Percentiles rank a stretch among this genome's conserved stretches.
These are phyloP conservation scores for Phanerochaete carnosa DNA, from an alignment of 768 basidiomycete genomes.

Conservation along the genomic window DNA sequence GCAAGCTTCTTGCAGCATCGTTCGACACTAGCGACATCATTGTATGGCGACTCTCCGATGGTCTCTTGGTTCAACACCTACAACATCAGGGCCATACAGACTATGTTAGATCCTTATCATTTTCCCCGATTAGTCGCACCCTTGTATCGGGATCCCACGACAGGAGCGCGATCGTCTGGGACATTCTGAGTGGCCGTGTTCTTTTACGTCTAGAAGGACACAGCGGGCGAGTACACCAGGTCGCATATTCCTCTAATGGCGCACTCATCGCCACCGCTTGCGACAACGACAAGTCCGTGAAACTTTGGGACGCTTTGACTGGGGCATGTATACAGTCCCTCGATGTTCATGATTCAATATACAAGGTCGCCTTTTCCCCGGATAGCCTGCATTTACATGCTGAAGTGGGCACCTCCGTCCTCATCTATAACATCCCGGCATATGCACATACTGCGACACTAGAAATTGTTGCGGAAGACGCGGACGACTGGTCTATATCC, in stretches of 20 bases:
- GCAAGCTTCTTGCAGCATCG: constrained; percentile 22
- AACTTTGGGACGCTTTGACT: too few relatives aligned
- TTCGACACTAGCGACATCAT: too few relatives aligned
- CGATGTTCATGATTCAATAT: background rate
- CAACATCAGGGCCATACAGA: constrained; percentile 18
- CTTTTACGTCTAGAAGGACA: too few relatives aligned
- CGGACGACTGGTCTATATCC: background rate
- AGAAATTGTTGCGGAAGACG: background rate
- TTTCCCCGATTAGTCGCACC: constrained; percentile 21
- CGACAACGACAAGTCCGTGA: too few relatives aligned
- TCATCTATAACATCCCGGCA: background rate
- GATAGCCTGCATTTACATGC: background rate
- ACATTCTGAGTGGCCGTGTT: too few relatives aligned
- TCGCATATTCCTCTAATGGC: constrained; percentile 25
- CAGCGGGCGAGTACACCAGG: constrained; percentile 4
- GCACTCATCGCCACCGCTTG: too few relatives aligned
- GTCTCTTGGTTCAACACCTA: too few relatives aligned
- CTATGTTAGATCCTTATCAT: constrained; percentile 17
- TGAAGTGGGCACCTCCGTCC: background rate
- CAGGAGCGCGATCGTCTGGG: constrained; percentile 5
- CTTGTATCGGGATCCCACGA: constrained; percentile 22
- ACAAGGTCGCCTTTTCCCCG: background rate
- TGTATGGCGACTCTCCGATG: too few relatives aligned
- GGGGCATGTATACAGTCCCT: background rate
- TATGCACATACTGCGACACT: background rate